Conservation (phyloP, 495 filamentous ascomycete species). For the Pyrenula aspistea region DNA sequence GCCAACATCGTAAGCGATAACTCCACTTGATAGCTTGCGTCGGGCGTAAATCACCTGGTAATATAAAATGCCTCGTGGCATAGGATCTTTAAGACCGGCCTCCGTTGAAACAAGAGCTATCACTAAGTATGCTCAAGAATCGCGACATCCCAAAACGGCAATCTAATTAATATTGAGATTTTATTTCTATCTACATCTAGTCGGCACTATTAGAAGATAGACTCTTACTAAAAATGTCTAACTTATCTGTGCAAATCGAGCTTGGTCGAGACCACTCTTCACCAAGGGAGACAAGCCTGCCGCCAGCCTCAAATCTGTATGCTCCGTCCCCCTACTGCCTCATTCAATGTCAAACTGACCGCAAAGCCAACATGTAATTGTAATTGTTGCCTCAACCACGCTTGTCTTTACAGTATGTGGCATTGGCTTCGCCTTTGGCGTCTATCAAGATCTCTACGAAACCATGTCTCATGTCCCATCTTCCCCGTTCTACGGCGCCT, state of each 20-base stretch:
- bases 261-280: not conserved
- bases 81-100: too few relatives aligned
- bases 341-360: not conserved
- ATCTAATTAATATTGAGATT: too few relatives aligned
- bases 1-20: too few relatives aligned
- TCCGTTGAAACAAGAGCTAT: too few relatives aligned
- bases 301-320: not conserved
- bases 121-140: too few relatives aligned
- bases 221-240: not conserved
- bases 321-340: not conserved
- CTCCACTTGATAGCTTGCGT: too few relatives aligned
- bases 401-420: conserved; percentile 29
- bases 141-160: too few relatives aligned
- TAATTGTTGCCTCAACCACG: conserved; percentile 17
- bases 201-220: not conserved
- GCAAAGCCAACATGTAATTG: conserved; percentile 12
- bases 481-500: conserved; percentile 25
- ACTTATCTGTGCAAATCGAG: not conserved
- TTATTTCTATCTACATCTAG: too few relatives aligned
- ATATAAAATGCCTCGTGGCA: too few relatives aligned
- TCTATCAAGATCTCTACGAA: conserved; percentile 35
- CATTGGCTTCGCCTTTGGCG: conserved; percentile 31
- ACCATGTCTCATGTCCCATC: conserved; percentile 16
- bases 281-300: not conserved
- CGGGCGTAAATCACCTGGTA: too few relatives aligned